Evolutionary conservation across 2,329 filamentous ascomycete species (phyloP), one percentile per base, ranked within the genome.

Genomic region (Hymenoscyphus scutula): DNA sequence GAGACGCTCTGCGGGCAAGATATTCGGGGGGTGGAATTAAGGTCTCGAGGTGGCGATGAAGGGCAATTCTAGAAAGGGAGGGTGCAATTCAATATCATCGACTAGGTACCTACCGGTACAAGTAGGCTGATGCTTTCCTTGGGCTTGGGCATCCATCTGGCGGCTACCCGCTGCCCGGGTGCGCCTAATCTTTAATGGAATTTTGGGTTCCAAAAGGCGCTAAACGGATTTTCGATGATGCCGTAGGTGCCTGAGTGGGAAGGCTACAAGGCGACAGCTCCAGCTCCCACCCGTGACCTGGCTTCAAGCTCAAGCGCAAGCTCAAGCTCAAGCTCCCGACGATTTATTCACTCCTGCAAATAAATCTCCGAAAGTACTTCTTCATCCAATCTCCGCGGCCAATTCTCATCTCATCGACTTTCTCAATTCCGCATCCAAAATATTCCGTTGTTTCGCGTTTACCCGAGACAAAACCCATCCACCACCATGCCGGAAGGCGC

Each of bases 401-500:
- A 3, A 45, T 48, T 48, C n/a, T 7, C 19, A 48, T 48, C n/a
- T 23, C 41, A 48, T 48, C 7, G 41, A 48, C 41, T 48, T 25
- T 11, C 41, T 25, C 41, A 48, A 19, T 48, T 48, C 2, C n/a
- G 41, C 41, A 45, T 23, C 41, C 41, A 45, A 23, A 34, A 8
- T 23, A 48, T 10, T 23, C 41, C 5, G 3, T 4, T 23, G 4
- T 48, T 11, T 23, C 7, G n/a, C 7, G 6, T 54, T 34, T 41
- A 13, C 2, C 10, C 2, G 10, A 23, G 17, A 25, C 19, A 11
- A 8, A 57, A 17, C n/a, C n/a, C 34, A 48, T 32, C 41, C 25
- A 15, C 13, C 56, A 51, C 56, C 23, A 58, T 58, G 41, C 19
- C 41, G 19, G 41, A 48, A 48, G 41, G 41, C 3, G 41, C 41